phyloP scores from a whole-genome alignment of 2,329 filamentous ascomycete genomes.

The Ceratocystis cubensis region DNA sequence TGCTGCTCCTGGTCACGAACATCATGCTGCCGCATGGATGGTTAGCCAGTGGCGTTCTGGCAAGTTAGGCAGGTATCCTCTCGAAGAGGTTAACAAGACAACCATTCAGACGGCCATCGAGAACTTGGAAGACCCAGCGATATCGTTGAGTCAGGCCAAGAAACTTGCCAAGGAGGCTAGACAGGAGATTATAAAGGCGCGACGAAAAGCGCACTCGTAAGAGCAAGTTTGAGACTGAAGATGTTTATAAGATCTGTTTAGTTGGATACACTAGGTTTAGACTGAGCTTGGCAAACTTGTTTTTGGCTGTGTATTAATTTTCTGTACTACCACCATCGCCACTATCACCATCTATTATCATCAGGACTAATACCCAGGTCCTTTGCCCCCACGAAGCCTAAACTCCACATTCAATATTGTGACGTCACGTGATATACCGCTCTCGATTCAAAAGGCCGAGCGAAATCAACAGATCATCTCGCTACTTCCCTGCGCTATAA shows the following conservation, averaged over 20 bases:
- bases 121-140: conserved; percentile 34
- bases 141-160: conserved; percentile 56
- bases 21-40: conserved; percentile 65
- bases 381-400: neutral
- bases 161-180: conserved; percentile 51
- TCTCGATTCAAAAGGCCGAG: too few species aligned
- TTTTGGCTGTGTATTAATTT: neutral
- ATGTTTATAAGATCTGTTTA: too few species aligned
- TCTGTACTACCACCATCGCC: neutral
- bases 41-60: conserved; percentile 74
- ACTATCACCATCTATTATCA: neutral
- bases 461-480: too few species aligned
- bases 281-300: neutral
- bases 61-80: conserved; percentile 58
- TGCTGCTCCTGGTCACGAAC: conserved; percentile 57
- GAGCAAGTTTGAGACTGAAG: neutral
- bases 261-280: too few species aligned
- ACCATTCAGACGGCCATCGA: conserved; percentile 40
- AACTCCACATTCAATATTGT: too few species aligned
- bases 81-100: conserved; percentile 61
- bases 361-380: neutral
- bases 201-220: conserved; percentile 18
- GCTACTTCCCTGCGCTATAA: too few species aligned
- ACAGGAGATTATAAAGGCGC: conserved; percentile 28
- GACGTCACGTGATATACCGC: too few species aligned